These are phyloP conservation scores for Begonia masoniana DNA, from an alignment of 306 rosid species.

Conservation along the genomic window DNA sequence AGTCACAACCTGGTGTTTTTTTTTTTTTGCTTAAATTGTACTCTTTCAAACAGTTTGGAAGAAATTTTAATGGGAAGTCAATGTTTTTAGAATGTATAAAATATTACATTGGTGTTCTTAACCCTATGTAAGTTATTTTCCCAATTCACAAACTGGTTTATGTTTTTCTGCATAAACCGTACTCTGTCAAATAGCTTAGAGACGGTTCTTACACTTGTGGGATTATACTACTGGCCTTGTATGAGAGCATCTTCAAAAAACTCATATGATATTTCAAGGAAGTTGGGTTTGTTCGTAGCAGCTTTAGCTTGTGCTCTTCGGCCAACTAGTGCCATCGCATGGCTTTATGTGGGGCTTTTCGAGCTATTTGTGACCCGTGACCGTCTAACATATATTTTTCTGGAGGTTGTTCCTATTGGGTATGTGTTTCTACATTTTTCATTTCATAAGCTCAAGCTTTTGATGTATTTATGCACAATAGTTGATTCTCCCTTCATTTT, in stretches of 20 bases:
- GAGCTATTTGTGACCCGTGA: constrained; percentile 47
- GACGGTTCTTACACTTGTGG: constrained; percentile 68
- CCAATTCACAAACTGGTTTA: constrained; percentile 77
- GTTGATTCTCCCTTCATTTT: too few species aligned
- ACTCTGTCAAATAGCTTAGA: constrained; percentile 82
- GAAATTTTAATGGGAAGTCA: not conserved
- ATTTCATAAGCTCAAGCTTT: not conserved
- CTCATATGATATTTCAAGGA: constrained; percentile 39
- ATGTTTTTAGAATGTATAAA: not conserved
- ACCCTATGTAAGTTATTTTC: constrained; percentile 66
- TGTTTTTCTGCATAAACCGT: constrained; percentile 69
- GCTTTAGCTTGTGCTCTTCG: constrained; percentile 75
- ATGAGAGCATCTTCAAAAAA: constrained; percentile 33
- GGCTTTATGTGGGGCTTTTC: constrained; percentile 71
- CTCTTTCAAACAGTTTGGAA: too few species aligned
- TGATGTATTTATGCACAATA: not conserved
- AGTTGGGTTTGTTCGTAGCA: constrained; percentile 61
- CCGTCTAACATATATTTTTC: constrained; percentile 40
- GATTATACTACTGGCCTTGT: constrained; percentile 90
- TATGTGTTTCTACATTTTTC: constrained; percentile 20
- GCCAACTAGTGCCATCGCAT: constrained; percentile 76
- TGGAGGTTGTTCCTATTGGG: constrained; percentile 86
- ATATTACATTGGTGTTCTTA: constrained; percentile 16
- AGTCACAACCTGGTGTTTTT: too few species aligned
- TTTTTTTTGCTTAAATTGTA: too few species aligned